Conservation (phyloP, 495 filamentous ascomycete species). For the Penicillium soppii region DNA sequence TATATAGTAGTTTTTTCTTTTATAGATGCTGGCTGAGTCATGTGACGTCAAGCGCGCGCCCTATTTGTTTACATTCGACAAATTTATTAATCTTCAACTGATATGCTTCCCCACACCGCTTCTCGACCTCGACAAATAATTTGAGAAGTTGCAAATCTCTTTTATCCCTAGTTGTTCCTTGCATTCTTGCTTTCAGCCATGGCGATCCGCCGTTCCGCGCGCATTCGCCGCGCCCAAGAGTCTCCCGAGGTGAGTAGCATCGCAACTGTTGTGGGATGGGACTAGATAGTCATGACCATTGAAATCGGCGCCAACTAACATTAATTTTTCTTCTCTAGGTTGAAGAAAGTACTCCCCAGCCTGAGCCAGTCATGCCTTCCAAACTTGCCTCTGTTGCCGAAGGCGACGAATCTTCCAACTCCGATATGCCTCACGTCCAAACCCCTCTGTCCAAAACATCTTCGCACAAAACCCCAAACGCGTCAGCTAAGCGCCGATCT, state of each 20-base stretch:
- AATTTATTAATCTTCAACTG: too few species aligned
- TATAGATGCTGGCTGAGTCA: too few species aligned
- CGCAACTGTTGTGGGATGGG: slow-evolving; percentile 20
- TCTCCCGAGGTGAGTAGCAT: slow-evolving; percentile 30
- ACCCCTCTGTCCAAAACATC: slow-evolving; percentile 22
- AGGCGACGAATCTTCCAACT: slow-evolving; percentile 30
- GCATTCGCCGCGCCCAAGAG: slow-evolving; percentile 30
- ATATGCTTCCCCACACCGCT: slow-evolving; percentile 4
- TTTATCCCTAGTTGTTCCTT: not conserved
- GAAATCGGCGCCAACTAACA: slow-evolving; percentile 3
- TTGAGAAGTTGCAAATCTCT: too few species aligned
- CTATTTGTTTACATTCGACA: slow-evolving; percentile 34
- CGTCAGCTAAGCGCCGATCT: slow-evolving; percentile 12
- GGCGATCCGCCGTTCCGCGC: slow-evolving; percentile 43
- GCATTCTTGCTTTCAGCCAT: slow-evolving; percentile 17
- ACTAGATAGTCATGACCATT: not conserved
- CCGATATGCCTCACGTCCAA: slow-evolving; percentile 13
- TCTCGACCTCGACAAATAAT: not conserved
- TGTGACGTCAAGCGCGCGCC: slow-evolving; percentile 32
- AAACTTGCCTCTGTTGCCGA: slow-evolving; percentile 39
- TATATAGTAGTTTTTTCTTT: too few species aligned
- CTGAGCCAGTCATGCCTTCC: slow-evolving; percentile 4
- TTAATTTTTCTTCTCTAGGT: slow-evolving; percentile 3
- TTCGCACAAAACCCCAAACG: slow-evolving; percentile 16
- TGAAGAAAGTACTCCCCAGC: slow-evolving; percentile 15